Conservation (phyloP, 2,329 filamentous ascomycete species). For the Chaetothyriales sp. region DNA sequence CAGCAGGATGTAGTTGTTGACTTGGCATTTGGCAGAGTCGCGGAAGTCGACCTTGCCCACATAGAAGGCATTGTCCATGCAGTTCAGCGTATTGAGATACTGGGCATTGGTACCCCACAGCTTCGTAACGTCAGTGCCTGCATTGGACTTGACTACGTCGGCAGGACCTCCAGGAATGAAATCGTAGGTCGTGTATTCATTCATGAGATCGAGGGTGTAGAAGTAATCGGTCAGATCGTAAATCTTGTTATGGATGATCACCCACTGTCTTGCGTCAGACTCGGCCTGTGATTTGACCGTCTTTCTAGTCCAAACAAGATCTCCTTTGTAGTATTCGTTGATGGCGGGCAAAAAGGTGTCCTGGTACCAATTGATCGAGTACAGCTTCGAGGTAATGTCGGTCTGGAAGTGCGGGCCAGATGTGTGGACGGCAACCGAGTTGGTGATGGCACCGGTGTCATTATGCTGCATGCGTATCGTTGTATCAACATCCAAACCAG, state of each 20-base stretch:
- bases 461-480: conserved; percentile 37
- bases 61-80: conserved; percentile 71
- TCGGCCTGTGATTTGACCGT: conserved; percentile 51
- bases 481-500: conserved; percentile 49
- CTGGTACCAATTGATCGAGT: conserved; percentile 60
- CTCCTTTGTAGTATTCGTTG: conserved; percentile 71
- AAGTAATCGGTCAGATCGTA: conserved; percentile 93
- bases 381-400: conserved; percentile 43
- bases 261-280: conserved; percentile 58
- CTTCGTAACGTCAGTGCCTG: conserved; percentile 62
- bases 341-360: conserved; percentile 61
- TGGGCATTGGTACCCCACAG: conserved; percentile 40
- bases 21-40: conserved; percentile 55
- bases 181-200: conserved; percentile 42
- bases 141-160: conserved; percentile 55
- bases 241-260: conserved; percentile 57
- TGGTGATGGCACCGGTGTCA: conserved; percentile 46
- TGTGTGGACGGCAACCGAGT: conserved; percentile 47
- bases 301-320: conserved; percentile 55
- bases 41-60: conserved; percentile 77
- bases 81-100: conserved; percentile 56
- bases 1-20: conserved; percentile 82
- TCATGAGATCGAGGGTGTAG: conserved; percentile 49
- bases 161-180: conserved; percentile 59
- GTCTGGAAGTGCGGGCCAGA: conserved; percentile 48